Percentiles rank a stretch among this genome's conserved stretches.
phyloP scores from a whole-genome alignment of 768 basidiomycete species.

The Russula earlei region DNA sequence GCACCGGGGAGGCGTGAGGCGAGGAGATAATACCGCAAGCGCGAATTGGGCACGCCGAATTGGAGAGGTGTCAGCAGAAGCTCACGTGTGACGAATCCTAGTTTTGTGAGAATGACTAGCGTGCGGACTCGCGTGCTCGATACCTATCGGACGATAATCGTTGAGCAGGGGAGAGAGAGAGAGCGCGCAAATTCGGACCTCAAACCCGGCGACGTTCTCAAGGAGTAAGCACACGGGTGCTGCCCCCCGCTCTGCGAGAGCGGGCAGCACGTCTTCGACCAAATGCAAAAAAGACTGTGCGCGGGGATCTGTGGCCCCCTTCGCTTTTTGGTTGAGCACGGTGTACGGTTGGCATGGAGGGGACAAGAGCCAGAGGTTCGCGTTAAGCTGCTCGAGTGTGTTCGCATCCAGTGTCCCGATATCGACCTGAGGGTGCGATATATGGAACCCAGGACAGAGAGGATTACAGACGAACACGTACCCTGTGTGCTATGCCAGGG shows the following conservation, averaged over 20 bases:
- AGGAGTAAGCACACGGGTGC: slow-evolving; percentile 57
- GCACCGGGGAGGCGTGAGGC: slow-evolving; percentile 41
- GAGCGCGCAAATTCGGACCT: slow-evolving; percentile 35
- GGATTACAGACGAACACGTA: slow-evolving; percentile 28
- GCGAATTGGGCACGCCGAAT: slow-evolving; percentile 75
- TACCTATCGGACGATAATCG: slow-evolving; percentile 31
- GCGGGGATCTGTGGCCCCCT: slow-evolving; percentile 62
- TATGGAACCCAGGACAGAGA: not conserved
- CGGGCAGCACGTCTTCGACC: slow-evolving; percentile 51
- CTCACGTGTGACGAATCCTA: slow-evolving; percentile 52
- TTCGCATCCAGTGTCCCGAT: slow-evolving; percentile 47
- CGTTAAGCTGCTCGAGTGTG: slow-evolving; percentile 37
- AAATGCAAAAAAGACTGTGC: slow-evolving; percentile 71
- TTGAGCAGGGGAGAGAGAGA: not conserved
- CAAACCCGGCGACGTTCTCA: slow-evolving; percentile 80
- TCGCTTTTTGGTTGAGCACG: slow-evolving; percentile 61
- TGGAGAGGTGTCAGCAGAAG: slow-evolving; percentile 67
- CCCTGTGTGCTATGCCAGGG: slow-evolving; percentile 39
- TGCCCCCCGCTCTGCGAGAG: slow-evolving; percentile 33
- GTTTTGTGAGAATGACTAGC: slow-evolving; percentile 39
- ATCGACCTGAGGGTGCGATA: slow-evolving; percentile 36
- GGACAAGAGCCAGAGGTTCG: slow-evolving; percentile 68
- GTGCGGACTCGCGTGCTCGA: slow-evolving; percentile 55
- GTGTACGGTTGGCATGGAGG: slow-evolving; percentile 84
- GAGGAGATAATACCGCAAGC: slow-evolving; percentile 70